Evolutionary conservation across 352 stramenopile genomes (phyloP), one percentile per base, ranked within the genome.

Genomic region (Phytopythium mirpurense): DNA sequence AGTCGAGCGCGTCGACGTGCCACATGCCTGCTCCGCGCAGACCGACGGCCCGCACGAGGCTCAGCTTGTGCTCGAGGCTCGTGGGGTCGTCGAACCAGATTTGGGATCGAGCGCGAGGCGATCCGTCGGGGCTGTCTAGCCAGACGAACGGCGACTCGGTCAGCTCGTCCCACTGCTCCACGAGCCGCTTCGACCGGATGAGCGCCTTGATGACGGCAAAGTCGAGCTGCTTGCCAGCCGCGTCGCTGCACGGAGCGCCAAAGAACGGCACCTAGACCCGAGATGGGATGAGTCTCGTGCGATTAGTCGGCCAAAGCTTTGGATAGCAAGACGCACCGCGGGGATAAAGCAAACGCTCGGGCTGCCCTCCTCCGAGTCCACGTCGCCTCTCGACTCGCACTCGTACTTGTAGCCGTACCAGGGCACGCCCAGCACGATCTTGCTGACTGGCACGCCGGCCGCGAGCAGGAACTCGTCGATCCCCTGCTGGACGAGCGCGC

Each of bases 351-450:
- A 84, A 24, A 79, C 59, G 16, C 31, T 44, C 8, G 58, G 36
- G 16, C 23, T 36, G 23, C 18, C 12, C 31, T 32, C 14, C 2
- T n/a, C 38, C n/a, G n/a, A n/a, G 2, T 21, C 37, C 2, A 26
- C 5, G 2, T 51, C 51, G 21, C 14, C 21, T 23, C 16, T 18
- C 1, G 21, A 5, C 23, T 68, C 27, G 54, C 88, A 97, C 45
- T 51, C 55, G 65, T 97, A 97, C 29, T 70, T 57, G 67, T 97
- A 97, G 45, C 80, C 88, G 52, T 97, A 97, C 88, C 88, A 97
- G 5, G 88, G 88, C 36, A 97, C 63, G 11, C 90, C 90, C 0
- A 97, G 68, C 54, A 97, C 78, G 38, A 97, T 65, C 63, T 97
- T 96, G 18, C 59, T 42, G 5, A 82, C 65, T 8, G 50, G 23